Evolutionary conservation across 129 eudicot species (phyloP).

Genomic region (Saussurea involucrata): DNA sequence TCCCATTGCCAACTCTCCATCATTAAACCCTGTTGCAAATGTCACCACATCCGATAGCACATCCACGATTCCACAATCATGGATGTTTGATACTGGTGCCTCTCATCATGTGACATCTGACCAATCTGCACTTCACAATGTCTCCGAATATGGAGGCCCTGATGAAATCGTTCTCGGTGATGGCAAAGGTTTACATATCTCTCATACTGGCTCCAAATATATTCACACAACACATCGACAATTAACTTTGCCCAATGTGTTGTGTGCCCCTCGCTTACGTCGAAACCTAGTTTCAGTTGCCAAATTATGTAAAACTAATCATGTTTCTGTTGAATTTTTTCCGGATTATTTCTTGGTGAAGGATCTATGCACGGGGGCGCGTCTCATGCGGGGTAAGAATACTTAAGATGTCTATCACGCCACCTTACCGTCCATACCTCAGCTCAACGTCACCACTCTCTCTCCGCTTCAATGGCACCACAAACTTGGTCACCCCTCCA

Average conservation of each 20-base stretch:
- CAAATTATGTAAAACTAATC: conserved; percentile 13
- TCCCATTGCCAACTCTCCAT: no score
- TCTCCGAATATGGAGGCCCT: no score
- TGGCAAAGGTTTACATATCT: no score
- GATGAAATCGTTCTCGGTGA: no score
- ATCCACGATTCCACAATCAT: no score
- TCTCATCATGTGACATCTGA: no score
- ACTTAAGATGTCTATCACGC: conserved; percentile 12
- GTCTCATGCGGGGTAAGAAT: conserved; percentile 10
- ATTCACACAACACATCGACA: no score
- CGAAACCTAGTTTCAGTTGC: not conserved
- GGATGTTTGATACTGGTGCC: no score
- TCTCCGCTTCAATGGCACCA: conserved; percentile 3
- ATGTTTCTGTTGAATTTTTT: conserved; percentile 10
- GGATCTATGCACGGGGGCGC: conserved; percentile 22
- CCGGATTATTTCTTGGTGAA: conserved; percentile 14
- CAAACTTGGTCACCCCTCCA: conserved; percentile 5
- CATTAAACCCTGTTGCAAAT: no score
- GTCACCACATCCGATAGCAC: no score
- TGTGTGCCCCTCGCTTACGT: conserved; percentile 16
- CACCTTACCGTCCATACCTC: not conserved
- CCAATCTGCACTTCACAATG: no score
- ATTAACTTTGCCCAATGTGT: not conserved
- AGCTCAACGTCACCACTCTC: conserved; percentile 1
- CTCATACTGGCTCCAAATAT: no score